Evolutionary conservation across 2,329 filamentous ascomycete species (phyloP), one percentile per base, ranked within the genome.

Genomic region (Aspergillus jensenii): DNA sequence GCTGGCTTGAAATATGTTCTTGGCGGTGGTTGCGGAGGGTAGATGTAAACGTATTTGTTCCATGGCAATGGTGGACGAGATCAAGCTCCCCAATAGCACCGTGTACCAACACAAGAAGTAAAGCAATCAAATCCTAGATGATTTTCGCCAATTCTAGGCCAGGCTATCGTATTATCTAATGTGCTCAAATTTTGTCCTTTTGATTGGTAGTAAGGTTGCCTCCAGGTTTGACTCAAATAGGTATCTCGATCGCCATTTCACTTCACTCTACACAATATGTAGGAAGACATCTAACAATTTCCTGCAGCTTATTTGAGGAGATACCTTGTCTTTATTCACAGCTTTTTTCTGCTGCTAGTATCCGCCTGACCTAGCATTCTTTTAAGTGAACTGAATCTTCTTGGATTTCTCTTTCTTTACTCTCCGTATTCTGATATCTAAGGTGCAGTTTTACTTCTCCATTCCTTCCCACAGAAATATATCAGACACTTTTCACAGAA

Each of bases 11-110:
- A 19, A 33, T 51, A 17, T 44, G 6, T 55, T 51, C 46, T 53
- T 58, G 56, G 56, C 46, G 31, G 51, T 21, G 39, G 45, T 55
- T 55, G 56, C 35, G 21, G 46, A 55, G 11, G 49, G 31, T n/a
- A 45, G 41, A 45, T 51, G 25, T n/a, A 21, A 56, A 23, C 19
- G 17, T 19, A 33, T 12, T 35, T 15, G n/a, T 33, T 41, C 8
- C 11, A 31, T 31, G 11, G 39, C 12, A 11, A 33, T 14, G 43
- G 27, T 9, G 12, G 39, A 14, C n/a, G 15, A 23, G 12, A 33
- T 15, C 25, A 15, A 39, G 17, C 21, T 17, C 21, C 19, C 35
- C 31, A 49, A 25, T 12, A 39, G 35, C 31, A 49, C 11, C 6
- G 37, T 37, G 8, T 15, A 39, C 11, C 6, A 35, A 14, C 12